A percentile compares a stretch with the other conserved stretches of the same genome.
Evolutionary conservation across 2,329 filamentous ascomycete species (phyloP).

Genomic region (Verticillium nonalfalfae): DNA sequence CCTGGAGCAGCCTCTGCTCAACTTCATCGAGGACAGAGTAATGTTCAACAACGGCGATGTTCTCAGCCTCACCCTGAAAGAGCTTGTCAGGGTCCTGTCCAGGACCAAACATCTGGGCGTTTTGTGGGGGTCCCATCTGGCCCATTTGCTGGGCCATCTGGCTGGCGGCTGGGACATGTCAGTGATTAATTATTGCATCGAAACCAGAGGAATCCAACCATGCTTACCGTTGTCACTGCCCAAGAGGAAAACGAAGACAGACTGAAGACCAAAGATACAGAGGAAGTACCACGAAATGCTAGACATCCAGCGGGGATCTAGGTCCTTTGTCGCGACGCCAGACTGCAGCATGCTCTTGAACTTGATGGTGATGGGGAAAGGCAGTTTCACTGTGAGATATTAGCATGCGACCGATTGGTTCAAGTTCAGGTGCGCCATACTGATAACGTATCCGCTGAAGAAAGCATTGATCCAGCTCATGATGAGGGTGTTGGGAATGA

Average conservation of each 20-base stretch:
- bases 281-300: constrained; percentile 99
- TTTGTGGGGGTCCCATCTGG: constrained; percentile 61
- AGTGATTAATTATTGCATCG: constrained; percentile 13
- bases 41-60: constrained; percentile 90
- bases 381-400: constrained; percentile 69
- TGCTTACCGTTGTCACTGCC: constrained; percentile 82
- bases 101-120: constrained; percentile 75
- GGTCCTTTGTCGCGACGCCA: constrained; percentile 88
- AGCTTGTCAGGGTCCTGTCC: constrained; percentile 94
- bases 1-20: constrained; percentile 72
- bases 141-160: constrained; percentile 90
- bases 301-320: constrained; percentile 98
- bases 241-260: constrained; percentile 94
- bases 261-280: constrained; percentile 92
- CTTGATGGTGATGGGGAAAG: constrained; percentile 94
- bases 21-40: constrained; percentile 85
- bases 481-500: constrained; percentile 95
- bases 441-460: constrained; percentile 96
- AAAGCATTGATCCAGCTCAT: constrained; percentile 99
- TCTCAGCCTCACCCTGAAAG: constrained; percentile 88
- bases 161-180: constrained; percentile 63
- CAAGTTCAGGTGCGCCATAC: constrained; percentile 33
- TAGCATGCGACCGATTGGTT: constrained; percentile 5
- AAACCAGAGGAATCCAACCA: background rate
- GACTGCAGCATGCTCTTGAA: constrained; percentile 99